Conservation (phyloP, 2,329 filamentous ascomycete species). For the Pestalotiopsis sp. region DNA sequence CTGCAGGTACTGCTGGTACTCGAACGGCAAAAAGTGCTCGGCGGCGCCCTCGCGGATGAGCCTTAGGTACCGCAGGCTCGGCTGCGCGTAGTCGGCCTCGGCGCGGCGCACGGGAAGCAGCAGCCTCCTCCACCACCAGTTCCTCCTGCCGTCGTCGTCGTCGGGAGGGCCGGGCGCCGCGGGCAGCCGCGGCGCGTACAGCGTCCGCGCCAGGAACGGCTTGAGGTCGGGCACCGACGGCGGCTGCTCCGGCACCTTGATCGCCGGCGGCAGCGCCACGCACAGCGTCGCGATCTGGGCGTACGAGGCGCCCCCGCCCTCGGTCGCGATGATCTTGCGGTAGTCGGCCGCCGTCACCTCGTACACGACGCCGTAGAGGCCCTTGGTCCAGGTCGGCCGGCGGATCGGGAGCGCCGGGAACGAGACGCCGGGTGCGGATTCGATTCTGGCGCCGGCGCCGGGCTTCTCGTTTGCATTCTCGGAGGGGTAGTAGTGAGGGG, state of each 20-base stretch:
- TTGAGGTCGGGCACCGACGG: slow-evolving; percentile 44
- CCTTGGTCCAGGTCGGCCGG: slow-evolving; percentile 70
- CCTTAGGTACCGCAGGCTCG: slow-evolving; percentile 81
- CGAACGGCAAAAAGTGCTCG: slow-evolving; percentile 77
- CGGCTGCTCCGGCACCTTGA: slow-evolving; percentile 66
- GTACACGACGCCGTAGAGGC: slow-evolving; percentile 91
- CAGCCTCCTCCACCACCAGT: slow-evolving; percentile 47
- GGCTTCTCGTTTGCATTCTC: slow-evolving; percentile 18
- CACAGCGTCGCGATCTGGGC: slow-evolving; percentile 81
- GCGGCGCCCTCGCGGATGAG: slow-evolving; percentile 76
- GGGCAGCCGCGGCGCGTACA: slow-evolving; percentile 67
- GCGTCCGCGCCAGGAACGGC: slow-evolving; percentile 81
- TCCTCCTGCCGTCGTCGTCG: not conserved
- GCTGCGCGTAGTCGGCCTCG: slow-evolving; percentile 73
- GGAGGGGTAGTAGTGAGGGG: slow-evolving; percentile 26
- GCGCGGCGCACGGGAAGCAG: slow-evolving; percentile 54
- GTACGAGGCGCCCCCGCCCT: slow-evolving; percentile 86
- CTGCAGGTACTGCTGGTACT: slow-evolving; percentile 75
- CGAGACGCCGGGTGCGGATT: not conserved
- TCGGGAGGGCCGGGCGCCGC: slow-evolving; percentile 22
- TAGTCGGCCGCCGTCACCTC: slow-evolving; percentile 87
- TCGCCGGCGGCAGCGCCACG: slow-evolving; percentile 62
- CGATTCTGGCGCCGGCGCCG: slow-evolving; percentile 10
- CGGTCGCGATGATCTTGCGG: slow-evolving; percentile 82
- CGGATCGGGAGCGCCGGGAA: slow-evolving; percentile 34